Conservation (phyloP, 345 rosid genomes). For the Moricandia arvensis region DNA sequence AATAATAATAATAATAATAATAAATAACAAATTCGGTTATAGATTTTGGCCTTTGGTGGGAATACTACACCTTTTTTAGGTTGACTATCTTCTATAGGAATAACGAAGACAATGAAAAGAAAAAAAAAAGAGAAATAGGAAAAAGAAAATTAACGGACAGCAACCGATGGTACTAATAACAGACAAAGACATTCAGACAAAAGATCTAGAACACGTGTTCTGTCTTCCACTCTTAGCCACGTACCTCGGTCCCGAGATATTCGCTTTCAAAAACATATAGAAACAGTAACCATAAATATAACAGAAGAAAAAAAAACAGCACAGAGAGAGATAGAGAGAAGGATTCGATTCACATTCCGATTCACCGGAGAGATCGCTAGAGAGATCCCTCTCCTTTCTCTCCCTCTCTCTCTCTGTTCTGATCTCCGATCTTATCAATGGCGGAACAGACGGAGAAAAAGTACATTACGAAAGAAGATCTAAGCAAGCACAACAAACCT, state of each 20-base stretch:
- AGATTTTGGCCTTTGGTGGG: background rate
- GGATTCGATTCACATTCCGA: background rate
- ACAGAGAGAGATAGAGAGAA: background rate
- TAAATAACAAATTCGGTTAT: background rate
- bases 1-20: no score
- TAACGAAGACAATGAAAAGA: background rate
- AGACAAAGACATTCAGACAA: background rate
- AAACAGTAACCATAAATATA: background rate
- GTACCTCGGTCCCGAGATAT: background rate
- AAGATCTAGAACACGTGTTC: background rate
- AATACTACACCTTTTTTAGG: background rate
- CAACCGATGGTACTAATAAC: background rate
- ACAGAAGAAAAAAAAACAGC: background rate
- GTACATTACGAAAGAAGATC: background rate
- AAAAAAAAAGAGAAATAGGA: no score
- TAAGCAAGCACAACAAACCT: background rate
- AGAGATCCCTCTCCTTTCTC: background rate
- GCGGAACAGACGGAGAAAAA: background rate
- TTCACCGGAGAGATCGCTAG: no score
- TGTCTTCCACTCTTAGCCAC: background rate
- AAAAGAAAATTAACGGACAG: background rate
- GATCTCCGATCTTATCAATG: background rate
- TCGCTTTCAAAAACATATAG: background rate
- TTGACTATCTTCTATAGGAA: background rate
- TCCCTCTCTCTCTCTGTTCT: background rate